Percentiles rank a stretch among this genome's conserved stretches.
Conservation (phyloP, 1,139 yeast genomes). For the Taphrina wiesneri region DNA sequence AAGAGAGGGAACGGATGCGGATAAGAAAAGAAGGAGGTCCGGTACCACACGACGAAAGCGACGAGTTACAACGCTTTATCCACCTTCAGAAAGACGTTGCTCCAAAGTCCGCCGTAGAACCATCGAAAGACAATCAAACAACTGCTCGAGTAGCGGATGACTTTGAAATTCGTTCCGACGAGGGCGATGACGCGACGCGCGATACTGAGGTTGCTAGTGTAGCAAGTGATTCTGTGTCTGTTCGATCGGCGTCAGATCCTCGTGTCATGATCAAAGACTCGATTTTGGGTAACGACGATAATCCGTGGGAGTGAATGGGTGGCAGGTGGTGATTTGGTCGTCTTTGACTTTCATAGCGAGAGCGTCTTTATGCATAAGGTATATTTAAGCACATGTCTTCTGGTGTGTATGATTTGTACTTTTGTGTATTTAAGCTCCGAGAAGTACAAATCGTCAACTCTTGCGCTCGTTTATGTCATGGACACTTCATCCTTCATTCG, state of each 20-base stretch:
- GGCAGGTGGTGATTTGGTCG: background rate
- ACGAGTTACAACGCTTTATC: constrained; percentile 25
- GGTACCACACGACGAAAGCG: constrained; percentile 12
- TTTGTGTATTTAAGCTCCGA: no score
- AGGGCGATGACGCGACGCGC: background rate
- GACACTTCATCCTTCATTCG: no score
- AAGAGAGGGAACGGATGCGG: constrained; percentile 30
- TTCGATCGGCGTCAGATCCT: constrained; percentile 4
- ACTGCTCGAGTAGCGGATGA: background rate
- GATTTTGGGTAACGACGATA: constrained; percentile 8
- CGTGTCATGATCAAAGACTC: constrained; percentile 14
- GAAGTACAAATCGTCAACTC: no score
- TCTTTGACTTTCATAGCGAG: background rate
- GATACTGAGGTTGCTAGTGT: constrained; percentile 1
- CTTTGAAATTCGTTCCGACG: constrained; percentile 10
- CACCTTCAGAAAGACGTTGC: background rate
- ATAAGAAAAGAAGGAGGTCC: constrained; percentile 30
- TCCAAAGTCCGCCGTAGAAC: background rate
- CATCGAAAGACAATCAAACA: background rate
- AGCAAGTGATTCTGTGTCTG: background rate
- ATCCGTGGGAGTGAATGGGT: constrained; percentile 16
- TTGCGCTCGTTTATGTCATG: no score
- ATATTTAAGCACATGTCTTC: no score
- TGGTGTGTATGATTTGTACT: no score
- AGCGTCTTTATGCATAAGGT: background rate